Evolutionary conservation across 208 protist species (phyloP), one percentile per base, ranked within the genome.

Genomic region (Trypanosoma conorhini): DNA sequence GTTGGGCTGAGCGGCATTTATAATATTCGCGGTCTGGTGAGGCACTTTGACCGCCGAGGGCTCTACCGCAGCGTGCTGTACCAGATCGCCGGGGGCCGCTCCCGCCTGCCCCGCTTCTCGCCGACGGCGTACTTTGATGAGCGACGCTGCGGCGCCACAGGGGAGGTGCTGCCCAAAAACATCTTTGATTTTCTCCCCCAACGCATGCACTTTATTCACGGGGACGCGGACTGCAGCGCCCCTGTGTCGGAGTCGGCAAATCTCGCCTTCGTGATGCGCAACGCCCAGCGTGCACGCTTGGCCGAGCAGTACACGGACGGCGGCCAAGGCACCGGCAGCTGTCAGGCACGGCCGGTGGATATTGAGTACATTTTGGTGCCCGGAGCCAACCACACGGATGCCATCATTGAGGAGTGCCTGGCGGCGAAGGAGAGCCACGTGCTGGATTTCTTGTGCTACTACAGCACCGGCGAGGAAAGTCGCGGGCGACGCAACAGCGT

Each of bases 1-100:
- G 70, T 97, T 55, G 88, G 87, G 3, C 71, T 97, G 46, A 94
- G 88, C 58, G 92, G 92, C 4, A 91, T 93, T 52, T 96, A 92
- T 80, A 86, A 94, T 76, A 28, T 96, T 10, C 80, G 83, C 55
- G 68, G 76, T 15, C 81, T 94, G 24, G 80, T 82, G 13, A 54
- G 69, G 15, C 85, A 91, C 76, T 88, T 96, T 64, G 74, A 93
- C 31, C 60, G 65, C 0, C 61, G 81, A 5, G 91, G 91, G 17
- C 78, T 96, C 21, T 84, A 88, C 74, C 74, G 67, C n/a, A 58
- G 60, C 19, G 88, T 94, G 70, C 76, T 96, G 33, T 70, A 82
- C 19, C 65, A 86, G 52, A 87, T 96, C 28, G 79, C 81, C 1
- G 89, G 89, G 21, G 89, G 89, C 3, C 58, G 68, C 13, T 79